Evolutionary conservation across 1,139 yeast species (phyloP), one percentile per base, ranked within the genome.

Genomic region (Geotrichum fermentans): DNA sequence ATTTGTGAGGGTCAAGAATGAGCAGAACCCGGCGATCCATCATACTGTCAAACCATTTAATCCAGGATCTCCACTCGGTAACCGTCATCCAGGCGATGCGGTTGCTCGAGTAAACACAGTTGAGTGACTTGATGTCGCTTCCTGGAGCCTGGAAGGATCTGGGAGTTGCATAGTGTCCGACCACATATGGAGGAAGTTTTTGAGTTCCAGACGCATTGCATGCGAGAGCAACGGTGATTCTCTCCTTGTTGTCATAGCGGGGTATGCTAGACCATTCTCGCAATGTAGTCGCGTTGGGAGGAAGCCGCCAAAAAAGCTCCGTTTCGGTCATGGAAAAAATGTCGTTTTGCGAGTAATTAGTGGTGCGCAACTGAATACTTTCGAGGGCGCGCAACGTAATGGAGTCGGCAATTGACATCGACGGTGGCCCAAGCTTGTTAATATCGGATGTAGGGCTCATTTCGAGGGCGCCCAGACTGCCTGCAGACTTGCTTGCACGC

Each of bases 291-390:
- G 45, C 37, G 21, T 40, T 46, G n/a, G 50, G 50, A 4, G 37
- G 34, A 11, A 46, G 45, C 24, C 42, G 35, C 50, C 44, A 50
- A 20, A 20, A 43, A 13, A 35, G 49, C 17, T 46, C 43, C 2
- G 50, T 50, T 32, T 50, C 53, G 2, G 47, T 22, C 53, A 50
- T 50, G 20, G 53, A 40, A 33, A 43, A 50, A 13, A 50, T 40
- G 39, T 50, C 46, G 24, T 50, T 40, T 22, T 28, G 44, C 21
- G 33, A 28, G 41, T 43, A 47, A 33, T 22, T 22, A 30, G 34
- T 22, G 34, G 41, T 32, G 24, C 39, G 32, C 17, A 18, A 2
- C 30, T 28, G 39, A 17, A 47, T 36, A 18, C 11, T 34, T 34
- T 38, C 41, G 8, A 38, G 21, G 21, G 33, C 11, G 5, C 41